Conservation (phyloP, 2,329 filamentous ascomycete species). For the Annulohypoxylon truncatum region DNA sequence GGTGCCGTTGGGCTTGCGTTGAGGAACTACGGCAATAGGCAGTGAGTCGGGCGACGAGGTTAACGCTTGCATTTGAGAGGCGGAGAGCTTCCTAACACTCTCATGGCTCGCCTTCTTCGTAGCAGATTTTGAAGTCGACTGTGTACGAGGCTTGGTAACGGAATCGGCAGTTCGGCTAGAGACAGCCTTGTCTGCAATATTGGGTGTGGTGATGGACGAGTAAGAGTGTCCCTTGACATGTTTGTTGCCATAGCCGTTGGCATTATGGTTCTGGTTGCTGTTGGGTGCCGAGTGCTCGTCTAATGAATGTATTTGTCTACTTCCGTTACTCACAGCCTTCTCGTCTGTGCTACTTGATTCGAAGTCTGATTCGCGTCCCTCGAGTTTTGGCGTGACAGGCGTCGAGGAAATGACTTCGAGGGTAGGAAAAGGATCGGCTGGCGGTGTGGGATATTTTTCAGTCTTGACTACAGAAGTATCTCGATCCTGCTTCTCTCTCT, state of each 20-base stretch:
- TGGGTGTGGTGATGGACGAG: slow-evolving; percentile 5
- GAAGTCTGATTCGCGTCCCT: slow-evolving; percentile 4
- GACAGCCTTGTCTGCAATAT: slow-evolving; percentile 21
- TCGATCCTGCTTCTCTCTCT: slow-evolving; percentile 27
- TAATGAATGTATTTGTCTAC: slow-evolving; percentile 1
- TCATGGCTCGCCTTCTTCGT: slow-evolving; percentile 52
- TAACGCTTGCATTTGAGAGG: slow-evolving; percentile 68
- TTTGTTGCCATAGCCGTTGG: not conserved
- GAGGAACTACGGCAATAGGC: slow-evolving; percentile 61
- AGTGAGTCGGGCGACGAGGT: slow-evolving; percentile 68
- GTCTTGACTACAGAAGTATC: slow-evolving; percentile 20
- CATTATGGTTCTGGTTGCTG: not conserved
- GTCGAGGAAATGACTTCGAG: slow-evolving; percentile 43
- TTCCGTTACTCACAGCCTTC: slow-evolving; percentile 18
- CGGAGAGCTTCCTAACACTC: slow-evolving; percentile 65
- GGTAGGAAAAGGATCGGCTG: slow-evolving; percentile 41
- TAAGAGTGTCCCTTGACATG: slow-evolving; percentile 7
- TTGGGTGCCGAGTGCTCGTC: slow-evolving; percentile 11
- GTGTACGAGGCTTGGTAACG: slow-evolving; percentile 37
- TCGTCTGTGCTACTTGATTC: not conserved
- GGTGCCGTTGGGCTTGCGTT: slow-evolving; percentile 50
- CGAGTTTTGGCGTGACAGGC: slow-evolving; percentile 31
- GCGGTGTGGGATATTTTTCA: slow-evolving; percentile 30
- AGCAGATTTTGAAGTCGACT: slow-evolving; percentile 42
- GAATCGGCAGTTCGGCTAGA: slow-evolving; percentile 17